These are phyloP conservation scores for Penicillium sp. DNA, from an alignment of 2,329 filamentous ascomycete species.

Conservation along the genomic window DNA sequence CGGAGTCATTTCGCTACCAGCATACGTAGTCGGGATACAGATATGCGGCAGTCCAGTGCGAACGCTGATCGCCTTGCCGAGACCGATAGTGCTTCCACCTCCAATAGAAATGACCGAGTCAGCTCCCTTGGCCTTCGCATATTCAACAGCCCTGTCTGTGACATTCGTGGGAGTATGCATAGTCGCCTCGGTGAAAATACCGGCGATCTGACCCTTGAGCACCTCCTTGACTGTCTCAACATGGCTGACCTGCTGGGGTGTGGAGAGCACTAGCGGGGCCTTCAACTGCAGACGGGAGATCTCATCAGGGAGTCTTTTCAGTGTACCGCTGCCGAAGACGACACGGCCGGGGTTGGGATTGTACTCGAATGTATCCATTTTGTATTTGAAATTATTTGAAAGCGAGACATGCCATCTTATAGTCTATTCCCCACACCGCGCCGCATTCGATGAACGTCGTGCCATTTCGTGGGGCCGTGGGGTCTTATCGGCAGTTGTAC, in stretches of 20 bases:
- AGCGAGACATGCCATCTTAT: slow-evolving; percentile 16
- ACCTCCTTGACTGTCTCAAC: slow-evolving; percentile 47
- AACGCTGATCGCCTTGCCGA: slow-evolving; percentile 59
- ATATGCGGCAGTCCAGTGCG: slow-evolving; percentile 57
- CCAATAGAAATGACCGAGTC: slow-evolving; percentile 62
- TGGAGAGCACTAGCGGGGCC: slow-evolving; percentile 57
- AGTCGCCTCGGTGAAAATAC: slow-evolving; percentile 55
- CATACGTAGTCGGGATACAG: slow-evolving; percentile 62
- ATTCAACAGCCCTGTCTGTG: slow-evolving; percentile 56
- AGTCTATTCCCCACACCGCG: slow-evolving; percentile 17
- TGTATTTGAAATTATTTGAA: neutral
- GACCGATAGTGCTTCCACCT: slow-evolving; percentile 60
- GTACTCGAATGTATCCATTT: slow-evolving; percentile 58
- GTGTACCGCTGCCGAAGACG: slow-evolving; percentile 56
- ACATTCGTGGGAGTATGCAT: slow-evolving; percentile 63
- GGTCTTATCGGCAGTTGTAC: slow-evolving; percentile 18
- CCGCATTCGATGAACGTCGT: slow-evolving; percentile 13
- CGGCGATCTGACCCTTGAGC: slow-evolving; percentile 49
- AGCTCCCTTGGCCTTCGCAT: slow-evolving; percentile 45
- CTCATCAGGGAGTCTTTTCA: slow-evolving; percentile 49
- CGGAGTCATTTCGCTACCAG: slow-evolving; percentile 63
- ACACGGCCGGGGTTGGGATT: slow-evolving; percentile 54
- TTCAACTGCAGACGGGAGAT: slow-evolving; percentile 47
- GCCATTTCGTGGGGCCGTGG: slow-evolving; percentile 15
- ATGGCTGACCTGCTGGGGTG: slow-evolving; percentile 51